phyloP scores from a whole-genome alignment of 352 stramenopile genomes.

The Pythium brachiatum region DNA sequence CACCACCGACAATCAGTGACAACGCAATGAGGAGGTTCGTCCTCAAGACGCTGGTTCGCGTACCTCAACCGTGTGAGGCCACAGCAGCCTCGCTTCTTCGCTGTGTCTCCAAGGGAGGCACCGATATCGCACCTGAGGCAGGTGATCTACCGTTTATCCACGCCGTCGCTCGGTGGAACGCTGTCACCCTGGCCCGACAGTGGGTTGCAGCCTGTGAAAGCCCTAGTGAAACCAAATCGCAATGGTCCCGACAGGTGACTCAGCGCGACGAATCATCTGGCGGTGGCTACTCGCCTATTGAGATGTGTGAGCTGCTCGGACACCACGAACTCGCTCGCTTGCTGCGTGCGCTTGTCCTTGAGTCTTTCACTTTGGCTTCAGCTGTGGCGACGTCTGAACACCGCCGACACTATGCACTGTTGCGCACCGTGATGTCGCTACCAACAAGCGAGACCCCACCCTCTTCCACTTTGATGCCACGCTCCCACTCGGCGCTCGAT shows the following conservation, averaged over 20 bases:
- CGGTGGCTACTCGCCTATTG: conserved; percentile 27
- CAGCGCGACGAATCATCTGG: neutral
- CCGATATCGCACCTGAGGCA: neutral
- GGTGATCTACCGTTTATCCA: conserved; percentile 13
- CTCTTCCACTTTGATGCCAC: neutral
- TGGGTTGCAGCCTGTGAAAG: neutral
- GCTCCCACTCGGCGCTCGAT: neutral
- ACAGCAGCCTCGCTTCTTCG: neutral
- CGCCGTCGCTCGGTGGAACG: conserved; percentile 36
- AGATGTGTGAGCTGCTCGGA: conserved; percentile 29
- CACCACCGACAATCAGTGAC: neutral
- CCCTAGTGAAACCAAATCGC: neutral
- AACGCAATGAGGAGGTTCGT: neutral
- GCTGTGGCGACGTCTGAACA: neutral
- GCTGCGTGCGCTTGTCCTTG: neutral
- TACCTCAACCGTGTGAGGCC: neutral
- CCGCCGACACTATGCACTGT: conserved; percentile 1
- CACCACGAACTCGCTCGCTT: conserved; percentile 13
- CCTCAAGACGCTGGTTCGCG: neutral
- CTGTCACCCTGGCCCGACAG: conserved; percentile 15
- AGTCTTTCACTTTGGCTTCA: neutral
- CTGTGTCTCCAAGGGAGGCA: neutral
- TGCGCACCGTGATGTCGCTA: conserved; percentile 7
- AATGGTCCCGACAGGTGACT: neutral
- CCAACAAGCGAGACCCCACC: neutral